Percentiles rank a stretch among this genome's conserved stretches.
These are phyloP conservation scores for Dujonia santamariae DNA, from an alignment of 1,139 yeast species.

Conservation along the genomic window DNA sequence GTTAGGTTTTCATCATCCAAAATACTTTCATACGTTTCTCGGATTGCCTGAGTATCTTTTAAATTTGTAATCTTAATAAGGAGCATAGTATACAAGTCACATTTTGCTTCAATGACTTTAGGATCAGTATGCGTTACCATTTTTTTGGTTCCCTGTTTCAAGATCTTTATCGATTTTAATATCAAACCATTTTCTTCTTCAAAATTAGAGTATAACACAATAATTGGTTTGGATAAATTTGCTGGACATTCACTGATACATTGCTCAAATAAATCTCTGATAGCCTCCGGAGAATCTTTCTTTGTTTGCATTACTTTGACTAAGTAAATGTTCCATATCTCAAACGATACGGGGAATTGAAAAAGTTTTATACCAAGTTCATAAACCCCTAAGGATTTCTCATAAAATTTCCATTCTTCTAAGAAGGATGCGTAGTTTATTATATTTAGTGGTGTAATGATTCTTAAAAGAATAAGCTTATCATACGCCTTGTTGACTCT, in stretches of 20 bases:
- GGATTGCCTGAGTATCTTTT: conserved; percentile 2
- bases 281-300: conserved; percentile 44
- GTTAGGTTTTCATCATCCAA: conserved; percentile 21
- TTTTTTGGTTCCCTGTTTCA: conserved; percentile 18
- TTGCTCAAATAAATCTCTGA: conserved; percentile 74
- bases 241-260: conserved; percentile 45
- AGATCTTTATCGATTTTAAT: conserved; percentile 25
- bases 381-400: conserved; percentile 58
- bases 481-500: conserved; percentile 48
- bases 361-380: conserved; percentile 67
- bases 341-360: conserved; percentile 56
- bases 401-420: conserved; percentile 46
- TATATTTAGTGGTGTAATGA: conserved; percentile 68
- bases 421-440: conserved; percentile 65
- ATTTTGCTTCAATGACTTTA: neutral
- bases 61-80: conserved; percentile 7
- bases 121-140: too few relatives aligned
- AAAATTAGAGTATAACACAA: conserved; percentile 55
- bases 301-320: conserved; percentile 34
- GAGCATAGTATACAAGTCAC: conserved; percentile 11
- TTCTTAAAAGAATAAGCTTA: conserved; percentile 54
- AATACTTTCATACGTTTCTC: conserved; percentile 19
- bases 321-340: conserved; percentile 72
- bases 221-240: conserved; percentile 43
- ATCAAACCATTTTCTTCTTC: conserved; percentile 40